Evolutionary conservation across 768 basidiomycete species (phyloP), one percentile per base, ranked within the genome.

Genomic region (Calocybe indica): DNA sequence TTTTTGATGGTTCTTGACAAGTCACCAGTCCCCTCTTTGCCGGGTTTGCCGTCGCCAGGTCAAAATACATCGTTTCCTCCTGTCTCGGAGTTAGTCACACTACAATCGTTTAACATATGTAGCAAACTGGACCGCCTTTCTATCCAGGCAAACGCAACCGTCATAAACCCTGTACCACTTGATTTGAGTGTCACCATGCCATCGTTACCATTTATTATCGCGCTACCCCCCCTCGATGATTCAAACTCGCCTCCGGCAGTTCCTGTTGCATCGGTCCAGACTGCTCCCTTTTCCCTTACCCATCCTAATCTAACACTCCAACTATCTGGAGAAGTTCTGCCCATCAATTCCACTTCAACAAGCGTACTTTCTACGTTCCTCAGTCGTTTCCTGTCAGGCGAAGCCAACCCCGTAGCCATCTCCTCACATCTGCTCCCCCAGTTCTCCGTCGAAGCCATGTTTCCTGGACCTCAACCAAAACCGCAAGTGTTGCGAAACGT

Each of bases 401-500:
- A 72, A 53, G 60, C 67, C 41, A 82, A 83, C 39, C 70, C 74
- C 9, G 79, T 91, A 55, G 55, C 75, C 37, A 74, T 91, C 39
- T 72, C 76, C 0, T 71, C 78, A 1, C 72, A 80, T 0, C 61
- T 83, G n/a, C 56, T 82, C 46, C 76, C 82, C 0, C 69, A 61
- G 33, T 57, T 83, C 28, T 52, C 65, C 14, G 54, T 79, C 7
- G 57, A 74, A 28, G 68, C 78, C 12, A 62, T 67, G 1, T 91
- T 92, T 56, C 90, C 89, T 2, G 75, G 77, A 1, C 85, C 84
- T 1, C 61, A 70, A 40, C 79, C 81, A 5, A 74, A 71, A 22
- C 88, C 90, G 1, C 69, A 76, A 28, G 67, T 92, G 33, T 70
- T 92, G 10, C 78, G 77, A 9, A 70, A 87, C 52, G 82, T 92